These are phyloP conservation scores for Saururus chinensis DNA, from an alignment of 164 flowering plant genomes.

Conservation along the genomic window DNA sequence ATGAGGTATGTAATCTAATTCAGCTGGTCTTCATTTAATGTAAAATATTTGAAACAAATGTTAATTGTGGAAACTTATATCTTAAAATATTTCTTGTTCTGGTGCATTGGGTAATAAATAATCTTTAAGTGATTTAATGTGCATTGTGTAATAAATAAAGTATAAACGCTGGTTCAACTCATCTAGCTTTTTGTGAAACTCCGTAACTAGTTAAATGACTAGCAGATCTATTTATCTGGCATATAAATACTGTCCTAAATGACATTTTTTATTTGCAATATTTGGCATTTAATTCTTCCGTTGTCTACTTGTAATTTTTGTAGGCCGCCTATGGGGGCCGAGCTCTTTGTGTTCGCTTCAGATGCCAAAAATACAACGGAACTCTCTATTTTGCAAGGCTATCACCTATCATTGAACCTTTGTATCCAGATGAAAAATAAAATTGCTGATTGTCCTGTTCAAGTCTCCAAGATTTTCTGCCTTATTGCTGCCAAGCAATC, in stretches of 20 bases:
- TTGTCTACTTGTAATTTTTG: background rate
- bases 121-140: background rate
- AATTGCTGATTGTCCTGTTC: constrained; percentile 18
- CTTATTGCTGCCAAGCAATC: constrained; percentile 33
- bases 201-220: background rate
- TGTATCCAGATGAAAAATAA: constrained; percentile 61
- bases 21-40: background rate
- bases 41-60: background rate
- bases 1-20: constrained; percentile 39
- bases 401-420: constrained; percentile 46
- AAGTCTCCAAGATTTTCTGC: constrained; percentile 40
- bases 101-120: no score
- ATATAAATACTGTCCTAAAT: background rate
- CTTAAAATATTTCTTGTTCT: no score
- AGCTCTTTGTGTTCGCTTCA: constrained; percentile 37
- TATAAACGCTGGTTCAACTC: no score
- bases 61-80: no score
- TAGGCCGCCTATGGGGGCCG: constrained; percentile 58
- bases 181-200: no score
- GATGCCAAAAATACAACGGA: constrained; percentile 19
- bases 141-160: background rate
- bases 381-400: constrained; percentile 35
- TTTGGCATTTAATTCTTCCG: background rate
- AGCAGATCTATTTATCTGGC: background rate
- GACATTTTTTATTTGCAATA: background rate